Base-by-base conservation (phyloP, 176 grass and related monocot genomes). In the Rhynchospora tenuis region DNA sequence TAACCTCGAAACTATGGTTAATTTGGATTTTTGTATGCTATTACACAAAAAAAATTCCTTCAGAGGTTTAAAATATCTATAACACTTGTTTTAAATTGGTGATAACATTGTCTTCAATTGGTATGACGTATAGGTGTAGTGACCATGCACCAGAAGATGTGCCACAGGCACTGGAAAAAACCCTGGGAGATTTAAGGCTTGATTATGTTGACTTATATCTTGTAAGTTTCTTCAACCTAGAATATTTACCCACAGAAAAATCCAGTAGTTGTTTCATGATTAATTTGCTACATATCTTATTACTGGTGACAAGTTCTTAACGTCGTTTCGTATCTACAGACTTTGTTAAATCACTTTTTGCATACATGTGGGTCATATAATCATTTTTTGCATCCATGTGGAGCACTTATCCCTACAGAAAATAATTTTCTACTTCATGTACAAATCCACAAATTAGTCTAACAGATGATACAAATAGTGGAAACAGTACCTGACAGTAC, bases 181-280 rank as follows among this genome's bases (percentile, higher is more conserved):
- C 91, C 2, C 56, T 97, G 64, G 77, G 47, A 22, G 87, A 97
- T 60, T 81, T 97, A 26, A 87, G 89, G 81, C 87, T 97, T 59
- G 91, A 93, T 58, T 97, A 97, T 81, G 15, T 97, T 54, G 91
- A 97, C 60, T 72, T 97, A 2, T 96, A 96, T 38, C 89, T 93
- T 16, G 93, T 96, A 96, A 84, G 56, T 45, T 46, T 79, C 47
- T 76, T 19, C 13, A 51, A 74, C 47, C 44, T 50, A 74, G 2
- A 24, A 8, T 24, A 27, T 74, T 7, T 27, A 11, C 33, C 33
- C 33, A 38, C 33, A 12, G 9, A 20, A 61, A 2, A 27, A 42
- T 64, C 11, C 28, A 0, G 6, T 29, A 11, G 55, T 57, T 57
- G 55, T 17, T 38, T 16, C 11, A 2, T 67, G 15, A 38, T 28